These are phyloP conservation scores for Neurospora sp. DNA, from an alignment of 495 filamentous ascomycete species.

Conservation along the genomic window DNA sequence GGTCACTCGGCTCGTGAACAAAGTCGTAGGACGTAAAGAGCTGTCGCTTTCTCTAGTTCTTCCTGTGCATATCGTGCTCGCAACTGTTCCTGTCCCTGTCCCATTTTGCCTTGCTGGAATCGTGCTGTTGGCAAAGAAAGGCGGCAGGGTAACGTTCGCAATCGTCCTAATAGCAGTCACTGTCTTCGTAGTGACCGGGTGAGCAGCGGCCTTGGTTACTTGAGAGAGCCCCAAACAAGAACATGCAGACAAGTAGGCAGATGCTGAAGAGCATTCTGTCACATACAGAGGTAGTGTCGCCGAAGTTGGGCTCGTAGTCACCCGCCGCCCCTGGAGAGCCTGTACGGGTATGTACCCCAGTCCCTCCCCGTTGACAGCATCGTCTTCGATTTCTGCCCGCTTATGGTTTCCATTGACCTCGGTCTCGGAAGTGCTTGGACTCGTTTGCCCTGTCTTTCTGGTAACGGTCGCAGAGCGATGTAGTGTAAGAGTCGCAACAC, in stretches of 20 bases:
- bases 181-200: slow-evolving; percentile 2
- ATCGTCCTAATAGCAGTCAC: slow-evolving; percentile 3
- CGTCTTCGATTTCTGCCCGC: slow-evolving; percentile 1
- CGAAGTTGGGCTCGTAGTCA: slow-evolving; percentile 7
- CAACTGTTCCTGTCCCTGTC: not conserved
- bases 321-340: slow-evolving; percentile 4
- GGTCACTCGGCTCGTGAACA: not conserved
- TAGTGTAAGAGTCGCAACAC: not conserved
- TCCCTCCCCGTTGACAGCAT: not conserved
- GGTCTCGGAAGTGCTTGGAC: not conserved
- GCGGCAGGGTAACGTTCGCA: slow-evolving; percentile 1
- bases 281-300: slow-evolving; percentile 12
- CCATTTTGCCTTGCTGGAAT: not conserved
- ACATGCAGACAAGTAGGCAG: slow-evolving; percentile 18
- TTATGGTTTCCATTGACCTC: slow-evolving; percentile 1
- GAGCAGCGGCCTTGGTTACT: not conserved
- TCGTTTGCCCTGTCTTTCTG: not conserved
- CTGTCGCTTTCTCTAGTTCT: not conserved
- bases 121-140: slow-evolving; percentile 2
- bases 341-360: not conserved
- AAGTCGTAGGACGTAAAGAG: not conserved
- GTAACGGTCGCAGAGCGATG: not conserved
- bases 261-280: slow-evolving; percentile 7
- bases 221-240: slow-evolving; percentile 18
- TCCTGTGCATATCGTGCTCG: not conserved